Conservation (phyloP, 176 grass and related monocot genomes). For the Carex parvula region DNA sequence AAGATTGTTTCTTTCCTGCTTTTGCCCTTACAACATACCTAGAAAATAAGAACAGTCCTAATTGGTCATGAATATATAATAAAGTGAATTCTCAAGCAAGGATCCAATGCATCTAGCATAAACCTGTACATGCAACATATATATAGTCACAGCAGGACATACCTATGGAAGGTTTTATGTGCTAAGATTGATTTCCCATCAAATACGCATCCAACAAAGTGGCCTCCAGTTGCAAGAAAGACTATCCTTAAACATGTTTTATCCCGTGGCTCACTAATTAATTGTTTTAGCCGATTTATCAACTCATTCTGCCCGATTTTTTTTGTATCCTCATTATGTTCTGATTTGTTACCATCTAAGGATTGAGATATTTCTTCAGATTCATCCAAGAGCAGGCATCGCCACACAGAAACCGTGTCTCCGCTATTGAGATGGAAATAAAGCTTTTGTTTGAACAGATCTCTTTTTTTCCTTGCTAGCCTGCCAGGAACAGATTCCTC, state of each 20-base stretch:
- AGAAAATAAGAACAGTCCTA: conserved; percentile 18
- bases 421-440: conserved; percentile 50
- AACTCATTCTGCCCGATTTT: conserved; percentile 55
- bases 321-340: conserved; percentile 30
- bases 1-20: conserved; percentile 90
- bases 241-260: conserved; percentile 62
- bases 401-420: conserved; percentile 58
- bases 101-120: not conserved
- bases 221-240: conserved; percentile 77
- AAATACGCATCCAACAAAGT: conserved; percentile 96
- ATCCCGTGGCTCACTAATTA: conserved; percentile 63
- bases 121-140: not conserved
- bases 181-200: conserved; percentile 72
- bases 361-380: conserved; percentile 59
- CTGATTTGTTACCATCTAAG: conserved; percentile 40
- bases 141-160: conserved; percentile 22
- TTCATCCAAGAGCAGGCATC: conserved; percentile 73
- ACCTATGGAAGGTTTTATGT: conserved; percentile 99
- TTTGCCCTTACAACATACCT: conserved; percentile 99
- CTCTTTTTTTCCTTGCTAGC: conserved; percentile 53
- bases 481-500: conserved; percentile 31
- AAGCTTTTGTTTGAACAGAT: conserved; percentile 64
- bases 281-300: conserved; percentile 53
- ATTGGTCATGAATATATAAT: conserved; percentile 6
- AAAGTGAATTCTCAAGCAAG: not conserved